These are phyloP conservation scores for Rhizophagus clarus DNA, from an alignment of 192 early-diverging fungal species.

Conservation along the genomic window DNA sequence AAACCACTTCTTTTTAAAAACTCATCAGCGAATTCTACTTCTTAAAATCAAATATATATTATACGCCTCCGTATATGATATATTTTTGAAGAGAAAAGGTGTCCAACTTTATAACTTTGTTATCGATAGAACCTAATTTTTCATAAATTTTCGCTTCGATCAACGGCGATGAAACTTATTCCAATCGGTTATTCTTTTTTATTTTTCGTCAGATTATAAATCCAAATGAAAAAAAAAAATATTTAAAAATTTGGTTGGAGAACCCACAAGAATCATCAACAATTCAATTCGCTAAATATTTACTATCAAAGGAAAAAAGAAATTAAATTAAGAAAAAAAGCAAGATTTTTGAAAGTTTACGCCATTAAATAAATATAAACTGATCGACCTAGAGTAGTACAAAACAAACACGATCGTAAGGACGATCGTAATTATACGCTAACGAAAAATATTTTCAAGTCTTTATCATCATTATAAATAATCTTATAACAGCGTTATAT, in stretches of 20 bases:
- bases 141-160: constrained; percentile 32
- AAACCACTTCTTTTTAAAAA: constrained; percentile 61
- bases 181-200: constrained; percentile 14
- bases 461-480: too few species aligned
- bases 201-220: constrained; percentile 31
- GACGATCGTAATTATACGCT: too few species aligned
- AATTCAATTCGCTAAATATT: too few species aligned
- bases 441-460: too few species aligned
- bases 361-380: too few species aligned
- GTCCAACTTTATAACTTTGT: constrained; percentile 57
- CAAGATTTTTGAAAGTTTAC: too few species aligned
- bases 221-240: not conserved
- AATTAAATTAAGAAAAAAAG: too few species aligned
- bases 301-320: too few species aligned
- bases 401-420: too few species aligned
- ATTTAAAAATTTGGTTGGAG: not conserved
- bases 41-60: constrained; percentile 36
- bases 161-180: constrained; percentile 30
- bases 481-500: too few species aligned
- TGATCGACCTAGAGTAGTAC: too few species aligned
- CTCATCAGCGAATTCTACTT: constrained; percentile 64
- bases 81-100: constrained; percentile 66
- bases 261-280: too few species aligned
- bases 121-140: constrained; percentile 45
- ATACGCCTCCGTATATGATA: constrained; percentile 39